Evolutionary conservation across 2,329 filamentous ascomycete genomes (phyloP).

Genomic region (Aspergillus sergii): DNA sequence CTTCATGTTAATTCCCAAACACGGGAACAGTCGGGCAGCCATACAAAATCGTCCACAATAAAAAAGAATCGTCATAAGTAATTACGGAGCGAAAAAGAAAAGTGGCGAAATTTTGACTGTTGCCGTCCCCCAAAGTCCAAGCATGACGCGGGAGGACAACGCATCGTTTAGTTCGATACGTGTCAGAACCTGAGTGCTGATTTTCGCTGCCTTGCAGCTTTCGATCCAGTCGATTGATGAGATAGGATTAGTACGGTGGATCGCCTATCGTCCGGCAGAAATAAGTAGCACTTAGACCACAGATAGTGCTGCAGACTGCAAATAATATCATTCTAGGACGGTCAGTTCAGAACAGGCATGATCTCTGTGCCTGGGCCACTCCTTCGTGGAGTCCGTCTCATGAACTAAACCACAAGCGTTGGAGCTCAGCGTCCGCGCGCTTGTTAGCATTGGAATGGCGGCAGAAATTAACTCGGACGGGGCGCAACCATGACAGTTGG

Average conservation of each 20-base stretch:
- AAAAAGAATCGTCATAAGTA: conserved; percentile 11
- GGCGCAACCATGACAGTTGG: conserved; percentile 28
- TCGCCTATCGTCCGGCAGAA: conserved; percentile 17
- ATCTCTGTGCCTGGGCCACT: conserved; percentile 14
- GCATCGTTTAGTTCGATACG: conserved; percentile 29
- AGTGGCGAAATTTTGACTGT: conserved; percentile 13
- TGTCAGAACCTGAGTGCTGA: conserved; percentile 35
- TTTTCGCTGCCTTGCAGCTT: conserved; percentile 31
- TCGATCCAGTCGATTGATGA: conserved; percentile 23
- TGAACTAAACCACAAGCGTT: conserved; percentile 13
- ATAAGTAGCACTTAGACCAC: conserved; percentile 15
- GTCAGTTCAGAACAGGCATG: conserved; percentile 3
- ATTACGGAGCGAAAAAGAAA: neutral
- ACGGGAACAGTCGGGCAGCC: conserved; percentile 14
- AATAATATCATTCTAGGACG: conserved; percentile 1
- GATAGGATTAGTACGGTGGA: conserved; percentile 29
- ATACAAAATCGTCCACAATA: neutral
- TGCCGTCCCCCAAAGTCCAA: conserved; percentile 14
- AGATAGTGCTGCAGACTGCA: conserved; percentile 14
- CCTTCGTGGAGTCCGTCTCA: conserved; percentile 11
- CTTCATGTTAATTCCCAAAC: neutral
- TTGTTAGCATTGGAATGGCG: conserved; percentile 19
- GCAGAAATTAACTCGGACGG: conserved; percentile 20
- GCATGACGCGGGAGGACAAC: conserved; percentile 23
- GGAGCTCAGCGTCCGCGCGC: conserved; percentile 21